Evolutionary conservation across 441 rosid genomes (phyloP), one percentile per base, ranked within the genome.

Genomic region (Euphorbia corollata): DNA sequence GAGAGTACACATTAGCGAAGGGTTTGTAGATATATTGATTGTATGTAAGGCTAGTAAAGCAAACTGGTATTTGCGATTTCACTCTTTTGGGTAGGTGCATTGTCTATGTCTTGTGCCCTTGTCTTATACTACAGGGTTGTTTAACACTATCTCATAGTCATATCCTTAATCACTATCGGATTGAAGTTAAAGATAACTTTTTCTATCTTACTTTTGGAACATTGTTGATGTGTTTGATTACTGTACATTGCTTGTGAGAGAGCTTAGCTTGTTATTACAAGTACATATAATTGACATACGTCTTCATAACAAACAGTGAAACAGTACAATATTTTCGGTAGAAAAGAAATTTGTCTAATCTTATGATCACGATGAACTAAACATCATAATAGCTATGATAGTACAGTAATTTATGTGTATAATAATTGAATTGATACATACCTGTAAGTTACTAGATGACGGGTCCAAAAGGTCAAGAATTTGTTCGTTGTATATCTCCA

Each of bases 401-500:
- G 34, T 38, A 51, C 55, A 68, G 65, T 9, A 27, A 65, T 39
- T 27, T 32, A 27, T 45, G 50, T 41, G 62, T 6, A 56, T 55
- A 53, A 27, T 56, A 63, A 50, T 0, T 36, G 1, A 36, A 36
- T 36, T 36, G 41, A 36, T 68, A 18, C 59, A 19, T 71, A 92
- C 99, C 96, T 88, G 99, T 73, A 95, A 79, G 74, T 95, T 92
- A 68, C 20, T 78, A 54, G 93, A 82, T 63, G 98, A 86, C 34
- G 99, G 91, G 63, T 95, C 98, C 84, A 95, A 72, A 68, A 95
- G 93, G 79, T 95, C 98, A 73, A 92, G 89, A 75, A 95, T 95
- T 71, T 92, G 99, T 74, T 95, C 99, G 27, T 95, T 95, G 78
- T 95, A 95, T 63, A 95, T 95, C 79, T 95, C 98, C 81, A 92